phyloP scores from a whole-genome alignment of 2,329 filamentous ascomycete genomes.

The Aspergillus udagawae region DNA sequence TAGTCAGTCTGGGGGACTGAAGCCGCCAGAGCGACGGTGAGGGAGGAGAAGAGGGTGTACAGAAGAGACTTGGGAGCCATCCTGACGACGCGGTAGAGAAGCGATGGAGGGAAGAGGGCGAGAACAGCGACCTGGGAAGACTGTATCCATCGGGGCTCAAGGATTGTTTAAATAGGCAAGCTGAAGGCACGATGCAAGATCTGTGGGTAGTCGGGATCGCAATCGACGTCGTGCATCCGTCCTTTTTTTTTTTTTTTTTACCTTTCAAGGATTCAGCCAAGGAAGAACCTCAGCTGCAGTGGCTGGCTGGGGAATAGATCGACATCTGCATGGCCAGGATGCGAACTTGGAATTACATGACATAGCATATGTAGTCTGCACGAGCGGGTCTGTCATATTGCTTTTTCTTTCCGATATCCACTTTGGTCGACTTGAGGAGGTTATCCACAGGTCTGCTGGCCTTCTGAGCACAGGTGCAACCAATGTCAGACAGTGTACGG shows the following conservation, averaged over 20 bases:
- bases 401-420: not conserved
- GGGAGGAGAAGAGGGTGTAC: slow-evolving; percentile 20
- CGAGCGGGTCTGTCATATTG: not conserved
- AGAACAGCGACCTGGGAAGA: not conserved
- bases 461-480: no score
- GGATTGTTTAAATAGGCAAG: not conserved
- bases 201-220: not conserved
- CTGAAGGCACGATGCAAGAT: not conserved
- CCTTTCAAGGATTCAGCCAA: not conserved
- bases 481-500: no score
- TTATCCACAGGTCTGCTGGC: not conserved
- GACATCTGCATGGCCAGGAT: not conserved
- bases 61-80: slow-evolving; percentile 19
- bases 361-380: not conserved
- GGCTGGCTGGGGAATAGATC: not conserved
- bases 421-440: not conserved
- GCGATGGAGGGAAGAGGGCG: not conserved
- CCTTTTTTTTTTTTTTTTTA: no score
- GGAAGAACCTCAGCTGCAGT: not conserved
- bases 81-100: slow-evolving; percentile 1
- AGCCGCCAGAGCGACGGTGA: slow-evolving; percentile 18
- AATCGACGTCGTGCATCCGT: not conserved
- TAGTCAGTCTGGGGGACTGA: slow-evolving; percentile 36
- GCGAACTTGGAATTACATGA: not conserved
- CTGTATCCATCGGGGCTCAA: not conserved